Conservation (phyloP, 78 protist genomes). For the Trichosphaerium sp. region DNA sequence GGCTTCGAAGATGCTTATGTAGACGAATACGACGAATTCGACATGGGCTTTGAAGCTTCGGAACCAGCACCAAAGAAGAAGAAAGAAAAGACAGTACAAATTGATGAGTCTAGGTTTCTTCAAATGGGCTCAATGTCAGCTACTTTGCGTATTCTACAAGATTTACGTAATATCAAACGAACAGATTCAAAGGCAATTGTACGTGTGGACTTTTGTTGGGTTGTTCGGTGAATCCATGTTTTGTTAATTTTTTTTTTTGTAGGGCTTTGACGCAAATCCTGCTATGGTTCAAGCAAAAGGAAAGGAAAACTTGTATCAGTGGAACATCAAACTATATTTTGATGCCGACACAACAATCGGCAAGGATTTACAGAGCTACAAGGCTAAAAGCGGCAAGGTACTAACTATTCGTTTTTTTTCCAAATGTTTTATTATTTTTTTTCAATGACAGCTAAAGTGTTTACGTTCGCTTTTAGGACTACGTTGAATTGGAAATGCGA, state of each 20-base stretch:
- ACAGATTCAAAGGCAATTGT: not conserved
- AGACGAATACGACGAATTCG: too few relatives aligned
- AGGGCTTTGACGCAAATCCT: constrained; percentile 3
- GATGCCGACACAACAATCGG: constrained; percentile 12
- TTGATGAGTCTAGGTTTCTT: too few relatives aligned
- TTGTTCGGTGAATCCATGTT: not conserved
- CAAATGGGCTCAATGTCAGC: not conserved
- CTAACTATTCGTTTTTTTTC: not conserved
- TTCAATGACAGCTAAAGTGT: not conserved
- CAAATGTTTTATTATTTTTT: not conserved
- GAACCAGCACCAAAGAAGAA: too few relatives aligned
- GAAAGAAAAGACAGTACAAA: too few relatives aligned
- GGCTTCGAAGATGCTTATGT: too few relatives aligned
- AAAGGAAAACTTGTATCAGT: constrained; percentile 14
- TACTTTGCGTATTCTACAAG: not conserved
- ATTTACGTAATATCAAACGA: not conserved
- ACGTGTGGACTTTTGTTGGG: not conserved
- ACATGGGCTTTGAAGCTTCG: too few relatives aligned
- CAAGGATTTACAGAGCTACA: too few relatives aligned
- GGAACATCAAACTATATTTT: constrained; percentile 25
- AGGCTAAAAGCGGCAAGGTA: not conserved
- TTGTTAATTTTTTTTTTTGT: not conserved
- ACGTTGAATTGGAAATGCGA: not conserved
- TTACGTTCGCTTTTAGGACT: not conserved
- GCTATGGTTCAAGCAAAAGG: not conserved